Evolutionary conservation across 2,329 filamentous ascomycete genomes (phyloP).

Genomic region (Colletotrichum sp.): DNA sequence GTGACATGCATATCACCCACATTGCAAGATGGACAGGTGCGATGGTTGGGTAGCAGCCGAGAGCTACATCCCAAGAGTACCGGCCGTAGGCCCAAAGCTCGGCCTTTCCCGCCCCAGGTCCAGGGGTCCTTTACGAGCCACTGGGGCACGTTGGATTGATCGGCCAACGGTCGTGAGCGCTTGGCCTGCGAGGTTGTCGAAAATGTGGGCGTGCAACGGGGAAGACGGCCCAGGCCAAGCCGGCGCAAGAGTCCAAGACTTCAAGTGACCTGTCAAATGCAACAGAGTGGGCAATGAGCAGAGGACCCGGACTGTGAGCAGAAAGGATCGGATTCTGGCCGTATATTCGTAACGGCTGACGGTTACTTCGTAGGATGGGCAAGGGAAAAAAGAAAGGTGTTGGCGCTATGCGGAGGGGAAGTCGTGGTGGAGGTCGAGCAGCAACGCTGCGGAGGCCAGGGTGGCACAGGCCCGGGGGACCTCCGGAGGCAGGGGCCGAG

Average conservation of each 20-base stretch:
- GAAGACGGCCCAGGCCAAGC: background rate
- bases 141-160: background rate
- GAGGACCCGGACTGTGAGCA: background rate
- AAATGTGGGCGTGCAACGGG: background rate
- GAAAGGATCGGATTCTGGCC: background rate
- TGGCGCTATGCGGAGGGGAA: background rate
- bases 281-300: background rate
- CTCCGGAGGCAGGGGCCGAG: background rate
- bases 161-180: background rate
- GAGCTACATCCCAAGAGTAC: background rate
- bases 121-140: background rate
- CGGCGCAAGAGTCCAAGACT: background rate
- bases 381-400: slow-evolving; percentile 13
- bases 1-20: background rate
- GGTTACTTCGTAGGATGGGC: background rate
- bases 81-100: slow-evolving; percentile 1
- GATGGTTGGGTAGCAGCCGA: background rate
- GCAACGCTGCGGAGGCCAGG: background rate
- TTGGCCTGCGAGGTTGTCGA: background rate
- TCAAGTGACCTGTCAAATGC: slow-evolving; percentile 5
- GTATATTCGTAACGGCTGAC: background rate
- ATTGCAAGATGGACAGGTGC: background rate
- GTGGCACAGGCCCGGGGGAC: background rate
- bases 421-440: background rate
- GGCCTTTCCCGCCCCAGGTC: background rate